Base-by-base conservation (phyloP, 352 stramenopile species). In the Phytopythium helicoides region DNA sequence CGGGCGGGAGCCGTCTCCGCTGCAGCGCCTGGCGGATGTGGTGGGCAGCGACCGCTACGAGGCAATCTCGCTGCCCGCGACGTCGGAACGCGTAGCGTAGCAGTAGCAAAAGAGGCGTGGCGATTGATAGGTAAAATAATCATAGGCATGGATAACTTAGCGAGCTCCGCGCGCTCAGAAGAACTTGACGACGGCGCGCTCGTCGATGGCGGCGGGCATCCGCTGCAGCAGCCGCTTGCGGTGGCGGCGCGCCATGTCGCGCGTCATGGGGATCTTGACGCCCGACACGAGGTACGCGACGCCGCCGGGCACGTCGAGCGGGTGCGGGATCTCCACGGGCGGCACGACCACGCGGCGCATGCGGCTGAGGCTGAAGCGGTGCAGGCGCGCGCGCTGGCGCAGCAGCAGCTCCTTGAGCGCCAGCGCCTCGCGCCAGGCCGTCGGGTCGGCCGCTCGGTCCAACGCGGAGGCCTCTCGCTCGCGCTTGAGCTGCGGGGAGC, bases 181-280 rank as follows among this genome's bases (percentile, higher is more conserved):
- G 31, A 36, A 48, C 15, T 48, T 36, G 44, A 33, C 44, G 44
- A 23, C 31, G 15, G 26, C 40, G 26, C 33, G 22, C 54, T 84
- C 73, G 41, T 71, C 60, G 50, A 84, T 73, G 40, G 62, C 60
- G 23, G 57, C 58, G 19, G 73, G 73, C 25, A 84, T 23, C 14
- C 71, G 64, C n/a, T 35, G 53, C 50, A 73, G 28, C 42, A 85
- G 56, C 3, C 65, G 44, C 48, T 64, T 64, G 40, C 58, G 62
- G 38, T 66, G 68, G 14, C 69, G 66, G 53, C 45, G 52, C 52
- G 53, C 72, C 73, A 85, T 85, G 56, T 49, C 57, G 42, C 62
- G 64, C 14, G 73, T 85, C 56, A 82, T 66, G 47, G 71, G 71
- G 48, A 82, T 76, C 48, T 74, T 73, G 42, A 47, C 62, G 28